These are phyloP conservation scores for Pseudotsuga menziesii DNA, from an alignment of 75 land plant species.

Conservation along the genomic window DNA sequence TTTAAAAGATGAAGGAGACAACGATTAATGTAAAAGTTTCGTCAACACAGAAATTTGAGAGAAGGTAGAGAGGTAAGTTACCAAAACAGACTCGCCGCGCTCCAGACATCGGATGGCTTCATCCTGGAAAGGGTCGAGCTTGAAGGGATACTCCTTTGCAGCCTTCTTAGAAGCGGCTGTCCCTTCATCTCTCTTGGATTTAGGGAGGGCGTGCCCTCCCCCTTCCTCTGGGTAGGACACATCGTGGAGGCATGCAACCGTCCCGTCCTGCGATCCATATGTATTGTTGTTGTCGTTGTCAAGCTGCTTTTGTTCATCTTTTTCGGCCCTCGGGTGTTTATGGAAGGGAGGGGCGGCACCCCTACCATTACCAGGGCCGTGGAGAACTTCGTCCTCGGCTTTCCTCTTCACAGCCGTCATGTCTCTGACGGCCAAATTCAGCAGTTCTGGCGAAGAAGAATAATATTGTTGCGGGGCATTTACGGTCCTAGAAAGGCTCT, in stretches of 20 bases:
- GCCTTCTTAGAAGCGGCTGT: conserved; percentile 34
- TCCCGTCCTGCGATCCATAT: too few relatives aligned
- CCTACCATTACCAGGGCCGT: too few relatives aligned
- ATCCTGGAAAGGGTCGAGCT: conserved; percentile 89
- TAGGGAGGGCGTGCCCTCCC: conserved; percentile 25
- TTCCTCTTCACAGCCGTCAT: too few relatives aligned
- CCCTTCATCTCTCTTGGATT: background rate
- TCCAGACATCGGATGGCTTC: conserved; percentile 87
- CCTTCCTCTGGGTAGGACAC: conserved; percentile 57
- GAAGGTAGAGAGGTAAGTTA: conserved; percentile 9
- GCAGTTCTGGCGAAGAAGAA: too few relatives aligned
- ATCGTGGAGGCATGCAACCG: conserved; percentile 58
- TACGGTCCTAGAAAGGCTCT: too few relatives aligned
- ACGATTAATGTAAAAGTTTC: background rate
- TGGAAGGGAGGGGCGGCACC: too few relatives aligned
- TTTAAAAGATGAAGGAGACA: background rate
- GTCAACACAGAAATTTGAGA: background rate
- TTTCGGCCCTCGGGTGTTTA: too few relatives aligned
- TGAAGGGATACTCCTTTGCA: conserved; percentile 86
- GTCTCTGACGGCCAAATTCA: too few relatives aligned
- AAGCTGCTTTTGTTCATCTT: too few relatives aligned
- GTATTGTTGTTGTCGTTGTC: too few relatives aligned
- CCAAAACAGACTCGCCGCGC: conserved; percentile 94
- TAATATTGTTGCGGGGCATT: too few relatives aligned
- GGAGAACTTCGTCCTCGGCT: too few relatives aligned